Evolutionary conservation across 345 rosid species (phyloP), one percentile per base, ranked within the genome.

Genomic region (Melaleuca alternifolia): DNA sequence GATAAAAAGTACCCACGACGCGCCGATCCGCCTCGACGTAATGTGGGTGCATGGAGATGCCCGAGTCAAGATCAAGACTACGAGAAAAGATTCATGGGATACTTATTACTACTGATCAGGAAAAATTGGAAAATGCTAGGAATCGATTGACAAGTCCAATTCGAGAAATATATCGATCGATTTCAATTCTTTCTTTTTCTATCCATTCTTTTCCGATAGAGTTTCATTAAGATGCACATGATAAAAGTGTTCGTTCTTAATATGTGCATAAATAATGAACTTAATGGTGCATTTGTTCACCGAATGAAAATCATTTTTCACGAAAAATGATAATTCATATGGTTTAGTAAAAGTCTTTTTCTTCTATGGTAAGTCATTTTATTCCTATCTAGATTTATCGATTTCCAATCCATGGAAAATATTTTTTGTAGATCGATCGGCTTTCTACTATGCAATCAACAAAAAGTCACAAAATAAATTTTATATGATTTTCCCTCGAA

Each of bases 291-390:
- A 0, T 57, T 57, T 57, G 14, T 57, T 24, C 13, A 57, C 5
- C 10, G 62, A 24, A 24, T 57, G 26, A 13, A 24, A 57, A 24
- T 57, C 62, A 57, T 6, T 57, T 57, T 24, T 24, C 62, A 57
- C 10, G 6, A 6, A 57, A n/a, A 57, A 57, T 57, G 24, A 10
- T 24, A 10, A 12, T 10, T 24, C 0, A 57, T 57, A 6, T 10
- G 0, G 30, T 57, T 2, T 1, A 24, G 0, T 3, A 1, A 5
- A 56, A 57, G 28, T 57, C 62, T 10, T 24, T 57, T 57, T n/a
- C 24, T 24, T 57, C 6, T 24, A 5, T 0, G 11, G 24, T n/a
- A 0, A 57, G 62, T 57, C 13, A 0, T 57, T 57, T 57, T 57
- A n/a, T 14, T 6, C 26, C 28, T 10, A 24, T 57, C 7, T 4